Evolutionary conservation across 495 filamentous ascomycete genomes (phyloP), one percentile per base, ranked within the genome.

Genomic region (Xylaria intraflava): DNA sequence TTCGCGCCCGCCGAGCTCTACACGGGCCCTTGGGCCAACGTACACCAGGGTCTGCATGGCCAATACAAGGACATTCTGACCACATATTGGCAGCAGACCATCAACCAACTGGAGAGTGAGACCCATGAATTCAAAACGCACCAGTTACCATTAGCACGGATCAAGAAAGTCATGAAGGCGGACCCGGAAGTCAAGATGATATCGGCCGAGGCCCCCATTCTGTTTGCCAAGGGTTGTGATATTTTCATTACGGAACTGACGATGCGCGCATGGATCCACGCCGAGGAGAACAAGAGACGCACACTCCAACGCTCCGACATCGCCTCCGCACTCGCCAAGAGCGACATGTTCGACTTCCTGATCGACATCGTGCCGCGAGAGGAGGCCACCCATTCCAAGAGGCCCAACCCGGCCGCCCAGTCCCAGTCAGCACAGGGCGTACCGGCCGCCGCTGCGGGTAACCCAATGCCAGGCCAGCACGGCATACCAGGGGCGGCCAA

Each of bases 181-280:
- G 93, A 98, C 60, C 93, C 93, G 1, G 93, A 98, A 58, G 93
- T 98, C 45, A 98, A 98, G 74, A 98, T 98, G 93, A 98, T 98
- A 46, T 96, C 90, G 10, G 93, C 93, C 19, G 93, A 98, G 72
- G 93, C 93, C 6, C 93, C 93, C 11, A 98, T 98, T 63, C 75
- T 98, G 14, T 98, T 98, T 65, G 93, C 93, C 44, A 98, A 98
- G 74, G 93, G 94, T 36, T 98, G 93, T 72, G 93, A 98, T 67
- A 96, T 98, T 62, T 98, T 98, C 73, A 98, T 98, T 64, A 98
- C 93, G 3, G 93, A 98, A 69, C 77, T 98, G 41, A 97, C 93
- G 1, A 98, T 98, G 93, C 89, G 93, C 45, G 93, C 93, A n/a
- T 98, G 93, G 93, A 97, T 98, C 23, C 93, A 97, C 62, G 93